These are phyloP conservation scores for Cladosporium cucumerinum DNA, from an alignment of 2,329 filamentous ascomycete species.

Conservation along the genomic window DNA sequence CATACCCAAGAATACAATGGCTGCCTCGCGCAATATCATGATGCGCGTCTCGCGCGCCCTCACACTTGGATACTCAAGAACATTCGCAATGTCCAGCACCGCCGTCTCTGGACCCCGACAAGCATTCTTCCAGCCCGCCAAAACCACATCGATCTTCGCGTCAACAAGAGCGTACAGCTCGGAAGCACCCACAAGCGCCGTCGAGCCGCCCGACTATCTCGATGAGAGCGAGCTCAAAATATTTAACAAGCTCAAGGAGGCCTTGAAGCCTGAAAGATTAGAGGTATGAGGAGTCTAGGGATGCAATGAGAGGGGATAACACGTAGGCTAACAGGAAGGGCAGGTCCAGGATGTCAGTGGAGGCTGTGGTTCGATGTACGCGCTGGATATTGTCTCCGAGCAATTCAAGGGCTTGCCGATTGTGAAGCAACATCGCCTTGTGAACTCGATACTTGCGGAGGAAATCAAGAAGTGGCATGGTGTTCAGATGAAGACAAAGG, in stretches of 20 bases:
- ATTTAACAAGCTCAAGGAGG: slow-evolving; percentile 45
- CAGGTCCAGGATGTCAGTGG: slow-evolving; percentile 77
- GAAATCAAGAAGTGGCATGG: slow-evolving; percentile 81
- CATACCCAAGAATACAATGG: neutral
- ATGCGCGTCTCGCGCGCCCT: slow-evolving; percentile 9
- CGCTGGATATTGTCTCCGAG: slow-evolving; percentile 70
- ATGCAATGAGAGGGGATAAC: neutral
- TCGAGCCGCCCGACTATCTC: slow-evolving; percentile 47
- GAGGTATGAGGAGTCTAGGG: slow-evolving; percentile 39
- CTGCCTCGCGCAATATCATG: slow-evolving; percentile 2
- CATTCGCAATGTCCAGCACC: neutral
- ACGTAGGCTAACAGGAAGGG: neutral
- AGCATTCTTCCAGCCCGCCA: neutral
- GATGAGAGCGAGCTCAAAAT: slow-evolving; percentile 45
- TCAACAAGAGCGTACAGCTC: slow-evolving; percentile 1
- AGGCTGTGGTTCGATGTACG: slow-evolving; percentile 85
- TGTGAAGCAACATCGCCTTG: slow-evolving; percentile 78
- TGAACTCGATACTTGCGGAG: slow-evolving; percentile 70
- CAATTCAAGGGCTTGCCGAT: slow-evolving; percentile 68
- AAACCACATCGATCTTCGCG: neutral
- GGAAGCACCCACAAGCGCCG: slow-evolving; percentile 11
- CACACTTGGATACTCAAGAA: neutral
- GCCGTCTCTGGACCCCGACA: neutral
- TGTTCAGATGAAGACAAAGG: slow-evolving; percentile 72
- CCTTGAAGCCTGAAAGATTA: slow-evolving; percentile 43